These are phyloP conservation scores for Penstemon eatonii DNA, from an alignment of 257 asterid genomes.

Conservation along the genomic window DNA sequence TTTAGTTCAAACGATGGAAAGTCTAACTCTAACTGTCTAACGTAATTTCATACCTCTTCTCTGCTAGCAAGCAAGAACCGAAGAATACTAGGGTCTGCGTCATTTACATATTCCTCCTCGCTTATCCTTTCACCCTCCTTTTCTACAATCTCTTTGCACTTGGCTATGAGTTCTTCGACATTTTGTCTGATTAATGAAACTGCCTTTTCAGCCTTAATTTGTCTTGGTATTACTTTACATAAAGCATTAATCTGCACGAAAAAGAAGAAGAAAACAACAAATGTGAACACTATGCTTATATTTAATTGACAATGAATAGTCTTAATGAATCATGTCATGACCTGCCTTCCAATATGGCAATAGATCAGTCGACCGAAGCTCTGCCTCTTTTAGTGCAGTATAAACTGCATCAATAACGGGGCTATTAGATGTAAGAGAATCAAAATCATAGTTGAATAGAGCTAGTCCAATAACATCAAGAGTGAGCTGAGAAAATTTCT, in stretches of 20 bases:
- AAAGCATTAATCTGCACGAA: constrained; percentile 65
- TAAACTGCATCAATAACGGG: constrained; percentile 96
- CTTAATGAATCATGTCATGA: constrained; percentile 22
- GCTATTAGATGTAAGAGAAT: constrained; percentile 78
- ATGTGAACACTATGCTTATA: not conserved
- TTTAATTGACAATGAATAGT: constrained; percentile 7
- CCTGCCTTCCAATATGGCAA: constrained; percentile 96
- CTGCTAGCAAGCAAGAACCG: constrained; percentile 98
- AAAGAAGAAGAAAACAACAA: constrained; percentile 7
- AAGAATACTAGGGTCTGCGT: constrained; percentile 88
- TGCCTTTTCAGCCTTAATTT: constrained; percentile 85
- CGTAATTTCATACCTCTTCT: constrained; percentile 65
- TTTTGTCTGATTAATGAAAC: constrained; percentile 71
- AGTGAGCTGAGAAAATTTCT: constrained; percentile 84
- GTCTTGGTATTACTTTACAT: constrained; percentile 82
- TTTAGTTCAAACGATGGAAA: constrained; percentile 7
- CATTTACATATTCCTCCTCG: constrained; percentile 90
- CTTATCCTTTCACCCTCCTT: constrained; percentile 83
- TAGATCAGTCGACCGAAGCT: constrained; percentile 81
- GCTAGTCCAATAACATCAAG: constrained; percentile 94
- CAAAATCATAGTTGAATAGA: constrained; percentile 85
- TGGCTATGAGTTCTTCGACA: constrained; percentile 80
- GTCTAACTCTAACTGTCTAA: not conserved
- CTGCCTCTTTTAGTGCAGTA: constrained; percentile 93
- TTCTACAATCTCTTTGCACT: constrained; percentile 90